Evolutionary conservation across 441 rosid genomes (phyloP).

Genomic region (Francoa sonchifolia): DNA sequence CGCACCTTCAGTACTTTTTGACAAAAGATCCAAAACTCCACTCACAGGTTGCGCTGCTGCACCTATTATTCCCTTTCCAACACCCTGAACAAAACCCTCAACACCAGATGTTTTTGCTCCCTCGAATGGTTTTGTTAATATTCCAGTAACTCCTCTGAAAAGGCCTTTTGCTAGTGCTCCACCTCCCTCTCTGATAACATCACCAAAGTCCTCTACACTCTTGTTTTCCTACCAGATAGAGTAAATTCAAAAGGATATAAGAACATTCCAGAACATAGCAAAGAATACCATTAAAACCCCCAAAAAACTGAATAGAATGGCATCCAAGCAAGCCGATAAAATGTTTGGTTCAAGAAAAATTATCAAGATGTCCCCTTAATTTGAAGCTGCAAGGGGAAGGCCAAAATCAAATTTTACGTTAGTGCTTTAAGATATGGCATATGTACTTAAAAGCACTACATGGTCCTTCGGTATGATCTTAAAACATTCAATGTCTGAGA

Average conservation of each 20-base stretch:
- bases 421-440: not conserved
- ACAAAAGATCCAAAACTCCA: slow-evolving; percentile 94
- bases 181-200: slow-evolving; percentile 96
- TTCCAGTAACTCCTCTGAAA: slow-evolving; percentile 97
- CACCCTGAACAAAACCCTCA: slow-evolving; percentile 96
- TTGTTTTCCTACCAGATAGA: slow-evolving; percentile 61
- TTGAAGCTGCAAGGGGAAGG: too few relatives aligned
- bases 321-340: too few relatives aligned
- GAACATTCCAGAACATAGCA: slow-evolving; percentile 7
- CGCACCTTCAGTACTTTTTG: slow-evolving; percentile 99
- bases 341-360: too few relatives aligned
- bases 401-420: not conserved
- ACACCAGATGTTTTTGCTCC: slow-evolving; percentile 96
- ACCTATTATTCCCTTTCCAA: slow-evolving; percentile 95
- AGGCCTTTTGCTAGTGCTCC: slow-evolving; percentile 97
- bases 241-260: slow-evolving; percentile 10
- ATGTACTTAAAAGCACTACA: too few relatives aligned
- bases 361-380: too few relatives aligned
- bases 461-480: too few relatives aligned
- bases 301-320: too few relatives aligned
- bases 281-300: too few relatives aligned
- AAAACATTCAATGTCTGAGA: too few relatives aligned
- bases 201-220: slow-evolving; percentile 95
- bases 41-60: slow-evolving; percentile 99
- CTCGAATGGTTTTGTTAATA: slow-evolving; percentile 92